Evolutionary conservation across 2,329 filamentous ascomycete species (phyloP).

Genomic region (Nannizziopsis arthrosporioides): DNA sequence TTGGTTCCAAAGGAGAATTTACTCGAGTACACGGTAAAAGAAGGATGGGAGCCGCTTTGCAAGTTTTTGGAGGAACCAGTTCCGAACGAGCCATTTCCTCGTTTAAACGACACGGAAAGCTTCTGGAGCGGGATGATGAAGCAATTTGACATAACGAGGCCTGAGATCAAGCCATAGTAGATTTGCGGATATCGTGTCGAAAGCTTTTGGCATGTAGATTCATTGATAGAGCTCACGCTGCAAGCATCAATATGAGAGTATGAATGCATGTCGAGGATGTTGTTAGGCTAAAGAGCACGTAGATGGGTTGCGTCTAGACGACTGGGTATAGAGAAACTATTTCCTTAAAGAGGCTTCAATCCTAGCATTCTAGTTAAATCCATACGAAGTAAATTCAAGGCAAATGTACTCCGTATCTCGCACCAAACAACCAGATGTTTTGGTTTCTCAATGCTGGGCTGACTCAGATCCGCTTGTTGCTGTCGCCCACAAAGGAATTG

Average conservation of each 20-base stretch:
- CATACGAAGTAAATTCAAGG: no score
- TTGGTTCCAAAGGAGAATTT: constrained; percentile 40
- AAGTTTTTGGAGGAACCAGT: constrained; percentile 29
- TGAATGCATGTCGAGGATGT: not conserved
- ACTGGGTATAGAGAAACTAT: no score
- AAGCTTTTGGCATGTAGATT: no score
- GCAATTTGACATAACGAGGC: not conserved
- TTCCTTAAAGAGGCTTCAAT: no score
- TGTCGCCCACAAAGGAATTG: no score
- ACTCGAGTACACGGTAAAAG: constrained; percentile 44
- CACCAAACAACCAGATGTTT: no score
- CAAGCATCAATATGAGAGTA: not conserved
- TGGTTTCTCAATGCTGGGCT: no score
- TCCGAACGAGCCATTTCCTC: constrained; percentile 28
- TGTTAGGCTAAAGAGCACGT: not conserved
- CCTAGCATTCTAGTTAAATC: no score
- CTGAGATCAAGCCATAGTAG: not conserved
- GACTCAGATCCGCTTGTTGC: no score
- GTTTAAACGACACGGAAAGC: constrained; percentile 18
- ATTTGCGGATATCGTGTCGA: not conserved
- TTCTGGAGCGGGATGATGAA: not conserved
- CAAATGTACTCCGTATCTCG: no score
- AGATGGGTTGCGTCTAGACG: not conserved
- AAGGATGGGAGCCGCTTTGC: constrained; percentile 39
- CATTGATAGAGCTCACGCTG: no score